These are phyloP conservation scores for Boeremia exigua DNA, from an alignment of 2,329 filamentous ascomycete species.

Conservation along the genomic window DNA sequence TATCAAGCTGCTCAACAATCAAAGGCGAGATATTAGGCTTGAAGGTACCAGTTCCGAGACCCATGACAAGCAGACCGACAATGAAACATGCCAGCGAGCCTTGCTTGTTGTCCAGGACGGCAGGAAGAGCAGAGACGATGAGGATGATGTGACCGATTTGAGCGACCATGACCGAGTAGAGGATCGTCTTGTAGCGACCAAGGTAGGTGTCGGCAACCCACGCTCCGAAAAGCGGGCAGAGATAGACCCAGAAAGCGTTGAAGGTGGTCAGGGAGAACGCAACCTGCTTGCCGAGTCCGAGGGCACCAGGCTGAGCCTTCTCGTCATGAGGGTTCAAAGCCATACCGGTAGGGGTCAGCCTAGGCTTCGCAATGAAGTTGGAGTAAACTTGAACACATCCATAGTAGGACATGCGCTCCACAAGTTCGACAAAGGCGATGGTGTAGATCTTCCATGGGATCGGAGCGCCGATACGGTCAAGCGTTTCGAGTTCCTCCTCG, in stretches of 20 bases:
- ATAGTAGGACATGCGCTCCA: constrained; percentile 50
- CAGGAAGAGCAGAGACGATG: constrained; percentile 61
- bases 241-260: constrained; percentile 63
- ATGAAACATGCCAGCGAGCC: constrained; percentile 63
- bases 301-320: constrained; percentile 55
- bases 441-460: constrained; percentile 44
- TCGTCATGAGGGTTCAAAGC: constrained; percentile 33
- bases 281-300: constrained; percentile 62
- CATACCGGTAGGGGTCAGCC: constrained; percentile 39
- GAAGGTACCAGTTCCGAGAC: constrained; percentile 71
- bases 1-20: constrained; percentile 68
- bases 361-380: constrained; percentile 47
- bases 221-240: constrained; percentile 65
- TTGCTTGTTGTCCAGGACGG: constrained; percentile 55
- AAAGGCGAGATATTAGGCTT: constrained; percentile 68
- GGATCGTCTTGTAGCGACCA: constrained; percentile 66
- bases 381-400: constrained; percentile 46
- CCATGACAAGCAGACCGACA: constrained; percentile 65
- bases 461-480: constrained; percentile 42
- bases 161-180: constrained; percentile 64
- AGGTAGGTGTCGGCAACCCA: constrained; percentile 66
- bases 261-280: constrained; percentile 60
- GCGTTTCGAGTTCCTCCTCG: constrained; percentile 43
- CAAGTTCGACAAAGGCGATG: constrained; percentile 48
- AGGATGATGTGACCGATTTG: constrained; percentile 63